These are phyloP conservation scores for Globisporangium radiosum DNA, from an alignment of 352 stramenopile genomes.

Conservation along the genomic window DNA sequence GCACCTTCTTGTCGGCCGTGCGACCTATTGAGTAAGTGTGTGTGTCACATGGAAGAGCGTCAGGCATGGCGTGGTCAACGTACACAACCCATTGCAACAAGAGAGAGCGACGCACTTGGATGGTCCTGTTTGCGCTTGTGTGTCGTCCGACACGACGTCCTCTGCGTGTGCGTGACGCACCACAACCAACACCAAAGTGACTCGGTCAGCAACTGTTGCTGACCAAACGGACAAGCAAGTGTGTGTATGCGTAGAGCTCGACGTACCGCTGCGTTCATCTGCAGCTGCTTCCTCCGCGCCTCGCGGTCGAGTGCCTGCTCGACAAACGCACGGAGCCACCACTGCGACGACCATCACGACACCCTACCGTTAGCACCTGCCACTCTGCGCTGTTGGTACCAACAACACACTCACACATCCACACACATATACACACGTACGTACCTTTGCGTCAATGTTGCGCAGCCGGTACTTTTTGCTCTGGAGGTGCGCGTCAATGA, in stretches of 20 bases:
- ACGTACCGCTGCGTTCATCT: constrained; percentile 26
- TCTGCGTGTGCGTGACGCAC: constrained; percentile 12
- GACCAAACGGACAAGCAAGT: not conserved
- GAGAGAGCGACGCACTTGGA: constrained; percentile 30
- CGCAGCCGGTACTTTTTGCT: constrained; percentile 58
- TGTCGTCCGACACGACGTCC: constrained; percentile 35
- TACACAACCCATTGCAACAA: too few species aligned
- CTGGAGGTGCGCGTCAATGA: constrained; percentile 44
- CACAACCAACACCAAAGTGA: not conserved
- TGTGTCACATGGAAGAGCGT: not conserved
- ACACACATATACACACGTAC: not conserved
- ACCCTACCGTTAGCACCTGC: too few species aligned
- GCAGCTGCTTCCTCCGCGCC: constrained; percentile 43
- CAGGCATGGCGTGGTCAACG: not conserved
- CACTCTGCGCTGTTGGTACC: too few species aligned
- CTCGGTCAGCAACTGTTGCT: not conserved
- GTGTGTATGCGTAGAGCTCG: not conserved
- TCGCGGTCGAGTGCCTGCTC: constrained; percentile 66
- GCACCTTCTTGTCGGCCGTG: constrained; percentile 63
- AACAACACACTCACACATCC: not conserved
- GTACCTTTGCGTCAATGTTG: constrained; percentile 40
- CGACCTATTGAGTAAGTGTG: constrained; percentile 23
- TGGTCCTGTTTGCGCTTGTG: constrained; percentile 74
- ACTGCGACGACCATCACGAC: constrained; percentile 21
- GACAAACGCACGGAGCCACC: constrained; percentile 67